phyloP scores from a whole-genome alignment of 108 stramenopile genomes.

The Discostella stelligeroides region DNA sequence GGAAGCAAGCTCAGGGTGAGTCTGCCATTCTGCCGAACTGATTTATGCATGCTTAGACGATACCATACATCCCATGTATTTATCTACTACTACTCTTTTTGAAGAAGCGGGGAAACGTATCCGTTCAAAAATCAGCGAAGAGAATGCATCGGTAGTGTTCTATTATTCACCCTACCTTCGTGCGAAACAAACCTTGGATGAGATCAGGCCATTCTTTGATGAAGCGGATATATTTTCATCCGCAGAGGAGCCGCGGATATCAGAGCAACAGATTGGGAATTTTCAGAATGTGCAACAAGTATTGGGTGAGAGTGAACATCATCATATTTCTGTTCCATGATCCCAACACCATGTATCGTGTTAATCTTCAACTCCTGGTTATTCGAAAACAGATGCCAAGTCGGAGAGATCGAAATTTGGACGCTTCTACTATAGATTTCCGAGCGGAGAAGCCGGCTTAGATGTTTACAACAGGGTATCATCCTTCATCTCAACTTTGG shows the following conservation, averaged over 20 bases:
- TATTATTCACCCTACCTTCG: conserved; percentile 62
- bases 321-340: background rate
- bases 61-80: conserved; percentile 51
- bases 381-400: conserved; percentile 53
- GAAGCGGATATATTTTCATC: conserved; percentile 54
- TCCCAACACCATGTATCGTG: background rate
- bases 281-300: conserved; percentile 64
- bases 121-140: conserved; percentile 32
- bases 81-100: background rate
- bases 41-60: conserved; percentile 55
- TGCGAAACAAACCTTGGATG: conserved; percentile 54
- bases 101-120: conserved; percentile 42
- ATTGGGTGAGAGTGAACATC: conserved; percentile 5
- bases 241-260: conserved; percentile 75
- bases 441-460: conserved; percentile 58
- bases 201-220: conserved; percentile 36
- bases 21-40: conserved; percentile 24
- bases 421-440: conserved; percentile 65
- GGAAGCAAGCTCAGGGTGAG: conserved; percentile 35
- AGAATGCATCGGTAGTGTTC: conserved; percentile 39
- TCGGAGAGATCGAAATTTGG: conserved; percentile 56
- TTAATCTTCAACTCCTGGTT: background rate
- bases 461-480: conserved; percentile 63
- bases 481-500: conserved; percentile 73
- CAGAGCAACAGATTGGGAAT: conserved; percentile 86